phyloP scores from a whole-genome alignment of 129 eudicot genomes.

The Tagetes patula region DNA sequence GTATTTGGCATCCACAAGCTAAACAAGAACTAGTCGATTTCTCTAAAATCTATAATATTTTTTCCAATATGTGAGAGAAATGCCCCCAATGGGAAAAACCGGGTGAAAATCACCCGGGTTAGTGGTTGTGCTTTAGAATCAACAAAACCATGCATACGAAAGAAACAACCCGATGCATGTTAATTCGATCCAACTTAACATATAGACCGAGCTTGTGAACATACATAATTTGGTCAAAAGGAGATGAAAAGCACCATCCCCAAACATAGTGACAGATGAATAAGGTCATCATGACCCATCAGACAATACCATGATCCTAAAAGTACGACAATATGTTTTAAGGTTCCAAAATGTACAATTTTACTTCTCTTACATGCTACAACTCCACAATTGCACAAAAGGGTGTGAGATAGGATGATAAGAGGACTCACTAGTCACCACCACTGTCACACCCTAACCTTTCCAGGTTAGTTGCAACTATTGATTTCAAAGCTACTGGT shows the following conservation, averaged over 20 bases:
- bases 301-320: neutral
- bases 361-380: constrained; percentile 14
- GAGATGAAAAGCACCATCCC: constrained; percentile 10
- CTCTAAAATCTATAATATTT: no score
- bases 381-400: constrained; percentile 20
- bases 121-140: neutral
- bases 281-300: constrained; percentile 17
- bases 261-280: constrained; percentile 13
- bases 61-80: no score
- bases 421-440: constrained; percentile 1
- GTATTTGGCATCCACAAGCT: no score
- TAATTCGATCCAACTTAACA: neutral
- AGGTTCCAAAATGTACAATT: constrained; percentile 24
- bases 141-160: neutral
- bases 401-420: constrained; percentile 2
- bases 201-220: neutral
- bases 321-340: neutral
- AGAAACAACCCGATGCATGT: neutral
- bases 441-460: no score
- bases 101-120: no score
- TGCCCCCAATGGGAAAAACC: no score
- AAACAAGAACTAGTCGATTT: no score
- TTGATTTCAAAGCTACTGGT: no score
- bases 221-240: constrained; percentile 3
- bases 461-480: no score